These are phyloP conservation scores for Pluteus cervinus DNA, from an alignment of 768 basidiomycete species.

Conservation along the genomic window DNA sequence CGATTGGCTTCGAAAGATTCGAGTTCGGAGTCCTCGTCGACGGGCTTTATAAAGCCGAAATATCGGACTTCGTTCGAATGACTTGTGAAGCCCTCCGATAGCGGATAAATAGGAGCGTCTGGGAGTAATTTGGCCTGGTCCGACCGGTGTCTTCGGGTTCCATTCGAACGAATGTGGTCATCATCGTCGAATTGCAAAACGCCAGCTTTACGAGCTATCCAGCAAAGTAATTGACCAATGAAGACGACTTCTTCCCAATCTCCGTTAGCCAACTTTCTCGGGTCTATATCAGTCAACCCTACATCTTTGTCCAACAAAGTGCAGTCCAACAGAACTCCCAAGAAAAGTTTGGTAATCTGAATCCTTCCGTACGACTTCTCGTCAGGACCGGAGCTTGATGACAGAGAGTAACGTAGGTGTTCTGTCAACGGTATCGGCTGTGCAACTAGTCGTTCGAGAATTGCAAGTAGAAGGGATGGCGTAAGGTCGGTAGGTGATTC, in stretches of 20 bases:
- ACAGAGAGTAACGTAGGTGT: slow-evolving; percentile 9
- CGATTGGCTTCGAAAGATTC: no score
- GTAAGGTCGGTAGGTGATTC: slow-evolving; percentile 57
- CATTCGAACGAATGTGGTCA: no score
- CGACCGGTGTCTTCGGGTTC: no score
- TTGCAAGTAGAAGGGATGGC: slow-evolving; percentile 62
- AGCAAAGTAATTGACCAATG: slow-evolving; percentile 62
- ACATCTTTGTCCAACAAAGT: slow-evolving; percentile 58
- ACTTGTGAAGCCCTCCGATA: no score
- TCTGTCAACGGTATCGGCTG: slow-evolving; percentile 43
- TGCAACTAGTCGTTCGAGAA: slow-evolving; percentile 58
- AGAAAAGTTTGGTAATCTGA: slow-evolving; percentile 67
- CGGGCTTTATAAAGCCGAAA: no score
- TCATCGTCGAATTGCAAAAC: no score
- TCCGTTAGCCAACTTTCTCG: slow-evolving; percentile 55
- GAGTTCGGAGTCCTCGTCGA: no score
- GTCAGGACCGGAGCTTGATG: slow-evolving; percentile 27
- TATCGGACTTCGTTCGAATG: no score
- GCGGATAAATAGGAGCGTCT: no score
- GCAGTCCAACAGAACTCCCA: slow-evolving; percentile 65
- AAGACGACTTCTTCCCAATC: slow-evolving; percentile 62
- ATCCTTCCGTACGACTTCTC: slow-evolving; percentile 34
- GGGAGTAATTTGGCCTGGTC: no score
- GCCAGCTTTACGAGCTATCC: no score
- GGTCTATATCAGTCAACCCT: slow-evolving; percentile 62